Conservation (phyloP, 1,139 yeast species). For the Arxiozyma slooffiae region DNA sequence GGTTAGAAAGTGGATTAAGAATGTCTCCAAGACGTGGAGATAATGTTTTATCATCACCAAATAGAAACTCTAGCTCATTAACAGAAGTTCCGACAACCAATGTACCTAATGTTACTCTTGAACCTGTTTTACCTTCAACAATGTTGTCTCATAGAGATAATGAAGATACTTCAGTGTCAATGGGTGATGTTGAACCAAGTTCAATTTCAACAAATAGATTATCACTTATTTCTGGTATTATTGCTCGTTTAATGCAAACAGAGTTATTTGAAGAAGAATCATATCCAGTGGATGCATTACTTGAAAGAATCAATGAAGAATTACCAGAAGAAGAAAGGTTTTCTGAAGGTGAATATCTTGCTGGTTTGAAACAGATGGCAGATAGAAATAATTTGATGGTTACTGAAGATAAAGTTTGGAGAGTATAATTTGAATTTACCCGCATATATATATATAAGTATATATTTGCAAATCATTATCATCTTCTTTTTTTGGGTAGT, state of each 20-base stretch:
- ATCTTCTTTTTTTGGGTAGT: neutral
- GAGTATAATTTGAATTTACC: slow-evolving; percentile 30
- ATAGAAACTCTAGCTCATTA: slow-evolving; percentile 16
- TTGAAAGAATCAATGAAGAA: slow-evolving; percentile 40
- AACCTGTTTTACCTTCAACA: slow-evolving; percentile 23
- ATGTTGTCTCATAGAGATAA: neutral
- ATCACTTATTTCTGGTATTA: slow-evolving; percentile 36
- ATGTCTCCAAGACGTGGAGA: slow-evolving; percentile 23
- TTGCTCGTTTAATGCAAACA: slow-evolving; percentile 41
- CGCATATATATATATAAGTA: neutral
- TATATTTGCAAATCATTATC: neutral
- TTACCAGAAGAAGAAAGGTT: slow-evolving; percentile 57
- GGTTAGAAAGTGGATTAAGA: slow-evolving; percentile 24
- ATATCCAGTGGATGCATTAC: slow-evolving; percentile 39
- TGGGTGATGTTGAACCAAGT: slow-evolving; percentile 28
- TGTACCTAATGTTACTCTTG: slow-evolving; percentile 23
- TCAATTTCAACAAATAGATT: slow-evolving; percentile 44
- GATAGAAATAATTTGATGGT: slow-evolving; percentile 50
- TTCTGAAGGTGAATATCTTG: slow-evolving; percentile 40
- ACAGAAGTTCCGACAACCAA: slow-evolving; percentile 19
- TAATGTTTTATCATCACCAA: slow-evolving; percentile 11
- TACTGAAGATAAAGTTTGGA: slow-evolving; percentile 55
- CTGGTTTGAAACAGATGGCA: slow-evolving; percentile 46
- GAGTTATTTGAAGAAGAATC: slow-evolving; percentile 41
- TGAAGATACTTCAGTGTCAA: slow-evolving; percentile 9